phyloP scores from a whole-genome alignment of 1,284 basidiomycete species.

The Ustilago lituana region DNA sequence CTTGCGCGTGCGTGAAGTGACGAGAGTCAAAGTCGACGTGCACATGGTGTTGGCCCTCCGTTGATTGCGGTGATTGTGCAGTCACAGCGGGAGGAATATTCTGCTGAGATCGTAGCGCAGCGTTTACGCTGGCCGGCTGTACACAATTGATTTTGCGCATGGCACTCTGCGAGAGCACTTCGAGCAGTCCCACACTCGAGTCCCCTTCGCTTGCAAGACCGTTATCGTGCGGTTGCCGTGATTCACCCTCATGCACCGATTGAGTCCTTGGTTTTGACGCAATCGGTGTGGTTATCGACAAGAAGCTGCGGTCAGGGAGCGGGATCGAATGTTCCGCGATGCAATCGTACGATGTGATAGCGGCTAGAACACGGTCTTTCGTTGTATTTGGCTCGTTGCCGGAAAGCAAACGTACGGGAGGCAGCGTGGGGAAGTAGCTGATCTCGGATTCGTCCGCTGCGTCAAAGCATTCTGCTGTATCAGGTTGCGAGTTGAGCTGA shows the following conservation, averaged over 20 bases:
- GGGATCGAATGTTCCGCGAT: background rate
- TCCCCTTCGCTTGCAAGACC: slow-evolving; percentile 10
- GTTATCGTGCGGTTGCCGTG: no score
- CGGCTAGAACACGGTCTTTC: no score
- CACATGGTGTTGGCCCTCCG: slow-evolving; percentile 3
- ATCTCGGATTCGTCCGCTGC: slow-evolving; percentile 37
- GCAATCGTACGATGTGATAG: no score
- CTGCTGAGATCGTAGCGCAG: background rate
- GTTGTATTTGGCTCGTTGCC: background rate
- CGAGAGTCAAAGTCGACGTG: slow-evolving; percentile 13
- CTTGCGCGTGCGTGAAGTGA: slow-evolving; percentile 6
- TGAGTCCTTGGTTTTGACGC: background rate
- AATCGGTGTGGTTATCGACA: background rate
- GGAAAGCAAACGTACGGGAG: background rate
- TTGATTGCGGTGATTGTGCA: background rate
- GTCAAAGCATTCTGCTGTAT: background rate
- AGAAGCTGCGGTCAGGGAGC: background rate
- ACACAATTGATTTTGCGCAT: slow-evolving; percentile 14
- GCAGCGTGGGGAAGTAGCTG: slow-evolving; percentile 38
- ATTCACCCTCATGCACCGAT: no score
- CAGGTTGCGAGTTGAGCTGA: slow-evolving; percentile 26
- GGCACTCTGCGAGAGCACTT: slow-evolving; percentile 36
- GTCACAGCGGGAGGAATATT: no score
- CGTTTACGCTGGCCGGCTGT: background rate
- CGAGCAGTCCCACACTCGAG: slow-evolving; percentile 18